Percentiles rank a stretch among this genome's conserved stretches.
These are phyloP conservation scores for Phascolomyces articulosus DNA, from an alignment of 371 early-diverging fungal species.

Conservation along the genomic window DNA sequence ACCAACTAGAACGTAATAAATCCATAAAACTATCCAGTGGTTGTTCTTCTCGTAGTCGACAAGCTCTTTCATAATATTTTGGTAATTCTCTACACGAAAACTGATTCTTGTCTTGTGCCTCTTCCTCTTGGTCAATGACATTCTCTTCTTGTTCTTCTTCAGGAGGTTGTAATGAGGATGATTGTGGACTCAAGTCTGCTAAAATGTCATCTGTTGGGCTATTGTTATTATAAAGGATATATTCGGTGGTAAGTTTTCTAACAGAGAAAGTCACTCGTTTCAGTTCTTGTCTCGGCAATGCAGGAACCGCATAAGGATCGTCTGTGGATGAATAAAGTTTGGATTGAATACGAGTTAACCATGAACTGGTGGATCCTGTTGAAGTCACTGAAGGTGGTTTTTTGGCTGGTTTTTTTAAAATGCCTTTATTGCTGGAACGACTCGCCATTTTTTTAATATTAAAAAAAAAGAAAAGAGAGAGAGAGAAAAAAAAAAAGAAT, in stretches of 20 bases:
- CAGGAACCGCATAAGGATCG: constrained; percentile 15
- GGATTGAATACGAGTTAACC: constrained; percentile 29
- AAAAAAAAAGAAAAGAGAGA: constrained; percentile 6
- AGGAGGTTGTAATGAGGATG: background rate
- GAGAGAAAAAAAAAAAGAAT: background rate
- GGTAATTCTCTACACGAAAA: constrained; percentile 21
- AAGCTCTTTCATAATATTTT: constrained; percentile 44
- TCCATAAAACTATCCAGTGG: constrained; percentile 31
- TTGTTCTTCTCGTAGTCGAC: constrained; percentile 40
- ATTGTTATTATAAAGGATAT: constrained; percentile 28
- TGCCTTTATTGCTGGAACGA: constrained; percentile 12
- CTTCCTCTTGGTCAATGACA: constrained; percentile 4
- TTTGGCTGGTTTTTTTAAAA: constrained; percentile 16
- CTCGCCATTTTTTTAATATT: background rate
- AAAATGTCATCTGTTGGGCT: constrained; percentile 20
- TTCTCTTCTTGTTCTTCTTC: constrained; percentile 16
- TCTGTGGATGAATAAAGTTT: constrained; percentile 15
- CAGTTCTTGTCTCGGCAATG: constrained; percentile 36
- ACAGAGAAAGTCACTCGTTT: constrained; percentile 49
- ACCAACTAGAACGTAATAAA: constrained; percentile 29
- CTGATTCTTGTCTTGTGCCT: background rate
- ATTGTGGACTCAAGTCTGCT: background rate
- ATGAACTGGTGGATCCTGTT: constrained; percentile 17
- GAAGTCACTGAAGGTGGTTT: constrained; percentile 17
- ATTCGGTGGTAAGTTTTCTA: constrained; percentile 33